Percentiles rank a stretch among this genome's conserved stretches.
Evolutionary conservation across 176 grass and related monocot species (phyloP).

Genomic region (Avena eriantha): DNA sequence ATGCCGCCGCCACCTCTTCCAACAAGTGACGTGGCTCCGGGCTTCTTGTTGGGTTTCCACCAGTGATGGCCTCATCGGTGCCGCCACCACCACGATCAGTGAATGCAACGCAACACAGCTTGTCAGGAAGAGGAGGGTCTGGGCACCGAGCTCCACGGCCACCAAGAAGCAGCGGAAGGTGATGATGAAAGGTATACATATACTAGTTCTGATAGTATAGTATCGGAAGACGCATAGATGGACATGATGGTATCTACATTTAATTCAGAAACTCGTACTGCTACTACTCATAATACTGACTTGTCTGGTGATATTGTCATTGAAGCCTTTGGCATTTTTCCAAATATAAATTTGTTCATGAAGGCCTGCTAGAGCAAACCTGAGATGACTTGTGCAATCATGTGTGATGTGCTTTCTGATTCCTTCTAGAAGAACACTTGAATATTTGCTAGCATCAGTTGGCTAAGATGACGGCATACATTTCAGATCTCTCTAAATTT

Average conservation of each 20-base stretch:
- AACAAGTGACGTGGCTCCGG: too few species aligned
- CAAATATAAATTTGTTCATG: too few species aligned
- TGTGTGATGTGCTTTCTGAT: background rate
- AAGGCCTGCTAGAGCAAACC: background rate
- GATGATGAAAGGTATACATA: background rate
- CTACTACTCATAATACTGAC: too few species aligned
- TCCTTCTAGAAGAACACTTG: background rate
- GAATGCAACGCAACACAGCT: background rate
- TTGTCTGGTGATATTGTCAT: too few species aligned
- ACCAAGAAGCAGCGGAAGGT: background rate
- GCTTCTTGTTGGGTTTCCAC: too few species aligned
- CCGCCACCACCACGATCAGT: background rate
- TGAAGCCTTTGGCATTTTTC: too few species aligned
- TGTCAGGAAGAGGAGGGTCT: background rate
- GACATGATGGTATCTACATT: too few species aligned
- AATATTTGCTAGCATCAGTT: background rate
- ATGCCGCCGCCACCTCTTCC: conserved; percentile 34
- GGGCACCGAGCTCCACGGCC: background rate
- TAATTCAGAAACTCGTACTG: too few species aligned
- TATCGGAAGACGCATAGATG: background rate
- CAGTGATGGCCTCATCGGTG: too few species aligned
- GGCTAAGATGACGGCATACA: too few species aligned
- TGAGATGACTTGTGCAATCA: background rate
- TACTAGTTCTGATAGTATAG: background rate
- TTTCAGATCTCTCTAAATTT: background rate